Base-by-base conservation (phyloP, 1,139 yeast genomes). In the Trichomonascaceae sp. region DNA sequence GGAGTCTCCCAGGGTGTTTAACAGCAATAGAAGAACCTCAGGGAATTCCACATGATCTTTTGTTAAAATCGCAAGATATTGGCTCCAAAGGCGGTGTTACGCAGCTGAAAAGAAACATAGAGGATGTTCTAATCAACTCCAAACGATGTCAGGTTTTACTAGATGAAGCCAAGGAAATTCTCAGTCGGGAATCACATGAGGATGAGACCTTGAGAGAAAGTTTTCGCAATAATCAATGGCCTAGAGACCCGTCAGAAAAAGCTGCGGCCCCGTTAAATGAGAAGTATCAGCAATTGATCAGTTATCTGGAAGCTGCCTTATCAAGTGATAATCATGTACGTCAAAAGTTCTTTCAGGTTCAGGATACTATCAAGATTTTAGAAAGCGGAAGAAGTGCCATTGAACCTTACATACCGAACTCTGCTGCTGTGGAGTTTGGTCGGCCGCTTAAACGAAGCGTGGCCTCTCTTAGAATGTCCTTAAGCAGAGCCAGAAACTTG, bases 21-120 rank as follows among this genome's bases (percentile, higher is more conserved):
- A 91, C 85, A 55, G 74, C 86, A 0, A 67, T 84, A 1, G 82
- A 83, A 57, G 79, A 77, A 55, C 89, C 90, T 0, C 81, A 82
- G 54, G 78, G 79, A 20, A 63, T 85, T 1, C 95, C 95, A 0
- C 76, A 75, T 7, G 74, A 82, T 1, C 72, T 87, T 1, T 55
- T 79, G 1, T 76, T 75, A 15, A 85, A 84, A 60, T 75, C 81
- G 2, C 80, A 78, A 47, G 83, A 81, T 45, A 73, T 87, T 3
- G 68, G 73, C n/a, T 66, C 77, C 0, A 62, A 71, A 38, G 89
- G 91, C 0, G 93, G 91, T 0, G 58, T 74, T 0, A 57, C 62
- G 1, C 69, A 70, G 13, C 63, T 86, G 9, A 75, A 74, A 36
- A 69, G 70, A 19, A 64, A 80, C 1, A 67, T 83, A 43, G 68